Evolutionary conservation across 768 basidiomycete genomes (phyloP), one percentile per base, ranked within the genome.

Genomic region (Phaeotremella skinneri): DNA sequence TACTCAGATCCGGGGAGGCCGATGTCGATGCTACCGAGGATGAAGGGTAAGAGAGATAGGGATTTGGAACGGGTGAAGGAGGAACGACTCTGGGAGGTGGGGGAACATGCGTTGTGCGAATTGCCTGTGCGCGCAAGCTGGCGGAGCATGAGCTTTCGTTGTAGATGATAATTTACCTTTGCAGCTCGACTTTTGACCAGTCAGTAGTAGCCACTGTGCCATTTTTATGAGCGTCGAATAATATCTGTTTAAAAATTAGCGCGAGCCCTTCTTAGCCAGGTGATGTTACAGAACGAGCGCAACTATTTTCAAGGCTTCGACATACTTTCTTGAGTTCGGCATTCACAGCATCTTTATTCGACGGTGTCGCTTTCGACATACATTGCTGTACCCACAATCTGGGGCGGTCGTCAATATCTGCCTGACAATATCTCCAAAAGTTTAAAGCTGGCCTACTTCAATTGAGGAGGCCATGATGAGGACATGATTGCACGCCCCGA

Each of bases 311-410:
- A n/a, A n/a, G n/a, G n/a, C 50, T 32, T 17, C 9, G 16, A 53
- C 73, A 60, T 9, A 75, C 76, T 50, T 89, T 84, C 84, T 91
- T 92, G 74, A 99, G 80, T 82, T 99, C 96, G 60, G 87, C 83
- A 73, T 92, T 90, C 21, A 93, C 93, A 67, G 92, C 91, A 49
- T 80, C 79, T 76, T 88, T 85, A 79, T 94, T 97, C 52, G 82
- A 78, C 64, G 92, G 88, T 17, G 89, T 89, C 82, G 94, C 93
- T 79, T 91, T 87, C 25, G 89, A 87, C 25, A 98, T 81, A 74
- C 90, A 94, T 78, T 86, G 87, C 73, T 92, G 90, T 29, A 98
- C 93, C 91, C 92, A 97, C 76, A 88, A 86, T 80, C 93, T 98
- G 57, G 13, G n/a, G 3, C 4, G n/a, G n/a, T n/a, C n/a, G n/a